A percentile compares a stretch with the other conserved stretches of the same genome.
Conservation (phyloP, 139 green algal genomes). For the Nannochloris sp. region DNA sequence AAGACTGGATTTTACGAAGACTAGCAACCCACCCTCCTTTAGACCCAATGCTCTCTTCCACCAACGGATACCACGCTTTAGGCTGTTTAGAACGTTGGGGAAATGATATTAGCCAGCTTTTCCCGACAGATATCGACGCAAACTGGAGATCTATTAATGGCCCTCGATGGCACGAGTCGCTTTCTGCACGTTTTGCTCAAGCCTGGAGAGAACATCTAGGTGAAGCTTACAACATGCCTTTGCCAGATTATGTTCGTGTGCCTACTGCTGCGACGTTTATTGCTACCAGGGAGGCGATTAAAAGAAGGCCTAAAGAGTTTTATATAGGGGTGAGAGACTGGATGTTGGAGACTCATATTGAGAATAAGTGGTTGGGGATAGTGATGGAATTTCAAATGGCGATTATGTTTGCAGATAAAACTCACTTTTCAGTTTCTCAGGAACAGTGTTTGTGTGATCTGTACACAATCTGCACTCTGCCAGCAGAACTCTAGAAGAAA, state of each 20-base stretch:
- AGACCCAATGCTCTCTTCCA: neutral
- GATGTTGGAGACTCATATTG: neutral
- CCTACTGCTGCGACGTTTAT: neutral
- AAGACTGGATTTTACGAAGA: neutral
- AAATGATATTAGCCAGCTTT: neutral
- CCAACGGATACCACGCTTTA: neutral
- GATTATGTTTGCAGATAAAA: neutral
- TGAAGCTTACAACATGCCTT: neutral
- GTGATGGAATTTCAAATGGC: neutral
- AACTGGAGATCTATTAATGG: neutral
- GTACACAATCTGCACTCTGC: neutral
- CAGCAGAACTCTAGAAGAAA: neutral
- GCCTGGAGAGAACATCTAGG: neutral
- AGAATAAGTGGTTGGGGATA: neutral
- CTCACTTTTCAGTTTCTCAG: neutral
- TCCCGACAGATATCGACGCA: neutral
- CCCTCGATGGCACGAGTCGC: neutral
- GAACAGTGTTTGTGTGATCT: neutral
- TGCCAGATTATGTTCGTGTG: neutral
- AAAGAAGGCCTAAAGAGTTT: neutral
- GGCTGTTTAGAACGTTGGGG: neutral
- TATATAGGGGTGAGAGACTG: neutral
- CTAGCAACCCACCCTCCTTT: neutral
- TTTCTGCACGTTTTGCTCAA: neutral
- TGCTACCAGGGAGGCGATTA: neutral